Evolutionary conservation across 192 early-diverging fungal genomes (phyloP), one percentile per base, ranked within the genome.

Genomic region (Coemansia sp.): DNA sequence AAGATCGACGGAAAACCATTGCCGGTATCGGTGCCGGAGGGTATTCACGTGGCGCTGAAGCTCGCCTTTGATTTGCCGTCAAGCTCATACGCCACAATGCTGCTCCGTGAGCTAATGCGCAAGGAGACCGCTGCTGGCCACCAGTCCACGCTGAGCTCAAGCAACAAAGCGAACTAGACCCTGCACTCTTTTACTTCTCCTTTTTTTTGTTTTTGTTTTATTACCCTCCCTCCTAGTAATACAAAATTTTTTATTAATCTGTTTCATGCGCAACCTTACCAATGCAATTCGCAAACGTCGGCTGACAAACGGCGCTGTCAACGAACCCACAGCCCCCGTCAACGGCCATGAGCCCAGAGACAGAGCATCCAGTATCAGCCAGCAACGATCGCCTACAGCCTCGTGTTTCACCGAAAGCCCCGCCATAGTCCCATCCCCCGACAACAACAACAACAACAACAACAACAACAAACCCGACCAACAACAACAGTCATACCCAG

Each of bases 21-120:
- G 8, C 81, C 84, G 0, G 66, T 45, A 58, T 73, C 70, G 8
- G 58, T 84, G 4, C 81, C 68, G n/a, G 88, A 86, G 43, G 96
- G 96, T 32, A 71, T 88, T 61, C 84, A 87, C 12, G 43, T 92
- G 28, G 97, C 92, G 8, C 66, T 97, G 33, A 81, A 91, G 51
- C 72, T 96, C 15, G 82, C 88, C 36, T 88, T 99, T 67, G 92
- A 91, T 18, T 83, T 99, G 57, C 79, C 75, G 35, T 86, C 93
- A 2, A 94, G 93, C 48, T 88, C 91, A 38, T 99, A 99, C 75
- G 98, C 98, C 2, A 99, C 98, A 0, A 98, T 99, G 96, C 89
- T 91, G n/a, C 77, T 99, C 63, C 87, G 96, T 18, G 98, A 99
- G 76, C 78, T 97, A 22, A 90, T 91, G 74, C 86, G 88, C 51